phyloP scores from a whole-genome alignment of 2,329 filamentous ascomycete species.

The Westerdykella ornata region DNA sequence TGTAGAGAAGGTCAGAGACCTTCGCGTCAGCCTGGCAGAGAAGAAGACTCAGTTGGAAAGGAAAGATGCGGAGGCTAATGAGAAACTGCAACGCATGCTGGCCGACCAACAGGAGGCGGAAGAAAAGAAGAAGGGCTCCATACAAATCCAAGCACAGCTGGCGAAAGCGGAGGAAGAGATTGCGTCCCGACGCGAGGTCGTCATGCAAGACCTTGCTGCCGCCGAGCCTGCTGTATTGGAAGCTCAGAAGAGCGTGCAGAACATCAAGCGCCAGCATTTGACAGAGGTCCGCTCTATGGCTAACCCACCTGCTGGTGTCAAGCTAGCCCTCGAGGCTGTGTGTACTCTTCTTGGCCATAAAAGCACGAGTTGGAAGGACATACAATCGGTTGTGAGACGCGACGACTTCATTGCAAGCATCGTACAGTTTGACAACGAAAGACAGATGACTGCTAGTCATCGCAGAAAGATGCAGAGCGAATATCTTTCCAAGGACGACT shows the following conservation, averaged over 20 bases:
- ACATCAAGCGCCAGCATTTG: conserved; percentile 95
- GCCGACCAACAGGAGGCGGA: conserved; percentile 93
- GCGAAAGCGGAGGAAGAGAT: conserved; percentile 88
- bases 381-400: conserved; percentile 78
- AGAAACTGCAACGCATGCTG: conserved; percentile 96
- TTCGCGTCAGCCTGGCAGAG: conserved; percentile 81
- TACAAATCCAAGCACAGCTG: conserved; percentile 80
- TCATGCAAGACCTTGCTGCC: conserved; percentile 77
- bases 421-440: conserved; percentile 92
- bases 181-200: conserved; percentile 72
- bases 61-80: conserved; percentile 92
- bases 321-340: conserved; percentile 89
- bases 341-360: conserved; percentile 91
- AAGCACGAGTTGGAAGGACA: conserved; percentile 82
- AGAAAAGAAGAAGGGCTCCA: conserved; percentile 76
- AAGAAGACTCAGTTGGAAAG: conserved; percentile 90
- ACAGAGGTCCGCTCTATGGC: conserved; percentile 97
- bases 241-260: conserved; percentile 92
- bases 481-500: conserved; percentile 86
- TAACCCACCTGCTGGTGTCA: conserved; percentile 83
- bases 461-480: conserved; percentile 87
- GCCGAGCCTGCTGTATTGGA: conserved; percentile 90
- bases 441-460: conserved; percentile 79
- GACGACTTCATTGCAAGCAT: conserved; percentile 99
- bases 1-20: conserved; percentile 90